A percentile compares a stretch with the other conserved stretches of the same genome.
These are phyloP conservation scores for Monosporascus ibericus DNA, from an alignment of 2,329 filamentous ascomycete genomes.

Conservation along the genomic window DNA sequence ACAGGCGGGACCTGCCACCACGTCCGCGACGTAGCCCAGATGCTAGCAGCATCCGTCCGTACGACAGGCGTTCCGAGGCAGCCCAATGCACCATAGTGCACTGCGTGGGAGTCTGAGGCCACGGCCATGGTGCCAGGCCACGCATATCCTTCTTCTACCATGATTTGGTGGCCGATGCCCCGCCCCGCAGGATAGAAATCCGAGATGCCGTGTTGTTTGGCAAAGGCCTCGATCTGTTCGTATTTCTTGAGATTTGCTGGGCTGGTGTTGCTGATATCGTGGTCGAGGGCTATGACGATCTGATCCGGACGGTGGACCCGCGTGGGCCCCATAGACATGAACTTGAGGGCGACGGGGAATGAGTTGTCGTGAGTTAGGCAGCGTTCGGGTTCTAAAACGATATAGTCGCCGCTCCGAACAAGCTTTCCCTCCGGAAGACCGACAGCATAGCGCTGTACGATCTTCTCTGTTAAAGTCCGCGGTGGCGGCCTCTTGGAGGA, in stretches of 20 bases:
- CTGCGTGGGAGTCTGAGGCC: conserved; percentile 71
- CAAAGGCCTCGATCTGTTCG: conserved; percentile 72
- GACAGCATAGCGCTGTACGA: conserved; percentile 77
- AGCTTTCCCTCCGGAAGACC: conserved; percentile 70
- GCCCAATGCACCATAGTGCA: conserved; percentile 78
- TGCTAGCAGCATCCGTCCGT: conserved; percentile 76
- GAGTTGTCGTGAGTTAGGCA: conserved; percentile 88
- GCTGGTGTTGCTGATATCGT: conserved; percentile 80
- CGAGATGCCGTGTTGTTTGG: conserved; percentile 66
- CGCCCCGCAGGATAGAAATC: conserved; percentile 70
- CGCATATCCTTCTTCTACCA: conserved; percentile 54
- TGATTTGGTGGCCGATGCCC: conserved; percentile 84
- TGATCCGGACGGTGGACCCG: conserved; percentile 66
- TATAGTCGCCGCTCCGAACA: conserved; percentile 75
- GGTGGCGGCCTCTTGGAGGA: too few species aligned
- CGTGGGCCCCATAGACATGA: conserved; percentile 75
- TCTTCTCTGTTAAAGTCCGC: conserved; percentile 89
- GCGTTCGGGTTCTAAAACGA: conserved; percentile 63
- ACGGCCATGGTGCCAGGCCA: conserved; percentile 85
- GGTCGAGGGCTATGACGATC: conserved; percentile 78
- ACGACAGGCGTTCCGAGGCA: conserved; percentile 77
- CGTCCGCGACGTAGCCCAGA: conserved; percentile 76
- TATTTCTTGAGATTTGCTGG: conserved; percentile 83
- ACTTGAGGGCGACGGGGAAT: conserved; percentile 68
- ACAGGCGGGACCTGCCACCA: conserved; percentile 91